Evolutionary conservation across 352 stramenopile species (phyloP).

Genomic region (Heterotrichella gracilis): DNA sequence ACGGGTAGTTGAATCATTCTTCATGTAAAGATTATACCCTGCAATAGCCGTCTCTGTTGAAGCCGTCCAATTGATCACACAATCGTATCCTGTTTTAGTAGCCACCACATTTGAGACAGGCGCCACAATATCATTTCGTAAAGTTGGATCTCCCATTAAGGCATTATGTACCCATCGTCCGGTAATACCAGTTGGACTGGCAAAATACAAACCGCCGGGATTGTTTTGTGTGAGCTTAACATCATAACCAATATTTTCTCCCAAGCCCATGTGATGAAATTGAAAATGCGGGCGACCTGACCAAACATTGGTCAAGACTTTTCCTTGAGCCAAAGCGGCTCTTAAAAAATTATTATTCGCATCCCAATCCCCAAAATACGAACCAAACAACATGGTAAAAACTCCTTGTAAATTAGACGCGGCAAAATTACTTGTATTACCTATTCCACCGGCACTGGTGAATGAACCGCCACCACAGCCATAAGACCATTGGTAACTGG

Average conservation of each 20-base stretch:
- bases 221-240: background rate
- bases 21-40: background rate
- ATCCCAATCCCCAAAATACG: background rate
- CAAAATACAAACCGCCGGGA: background rate
- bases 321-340: background rate
- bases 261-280: background rate
- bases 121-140: background rate
- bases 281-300: background rate
- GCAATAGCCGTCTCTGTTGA: background rate
- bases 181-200: background rate
- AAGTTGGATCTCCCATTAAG: background rate
- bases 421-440: background rate
- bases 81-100: background rate
- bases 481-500: background rate
- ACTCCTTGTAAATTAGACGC: background rate
- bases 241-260: background rate
- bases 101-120: background rate
- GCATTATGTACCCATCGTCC: too few species aligned
- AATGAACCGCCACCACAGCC: background rate
- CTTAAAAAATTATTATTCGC: background rate
- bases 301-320: constrained; percentile 3
- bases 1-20: background rate
- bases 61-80: background rate
- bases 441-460: background rate
- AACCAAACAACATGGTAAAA: background rate